Conservation (phyloP, 2,329 filamentous ascomycete species). For the Akanthomyces muscarius region DNA sequence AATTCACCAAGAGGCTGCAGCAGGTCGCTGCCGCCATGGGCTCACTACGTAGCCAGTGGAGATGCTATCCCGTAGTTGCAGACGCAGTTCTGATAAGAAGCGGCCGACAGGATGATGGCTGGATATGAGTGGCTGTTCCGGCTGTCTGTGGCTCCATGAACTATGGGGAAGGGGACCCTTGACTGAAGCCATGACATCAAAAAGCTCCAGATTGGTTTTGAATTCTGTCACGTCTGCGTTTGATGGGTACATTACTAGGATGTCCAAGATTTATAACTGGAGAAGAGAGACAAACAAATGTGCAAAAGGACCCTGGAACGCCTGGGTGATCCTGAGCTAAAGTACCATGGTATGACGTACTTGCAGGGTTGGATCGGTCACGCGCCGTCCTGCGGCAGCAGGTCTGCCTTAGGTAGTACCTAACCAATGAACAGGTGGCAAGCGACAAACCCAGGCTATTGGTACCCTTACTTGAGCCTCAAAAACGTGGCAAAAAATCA, state of each 20-base stretch:
- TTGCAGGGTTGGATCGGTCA: not conserved
- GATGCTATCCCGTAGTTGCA: not conserved
- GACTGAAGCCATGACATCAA: conserved; percentile 2
- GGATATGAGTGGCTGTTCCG: not conserved
- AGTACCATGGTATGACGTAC: conserved; percentile 2
- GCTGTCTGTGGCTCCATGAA: not conserved
- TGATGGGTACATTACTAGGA: too few relatives aligned
- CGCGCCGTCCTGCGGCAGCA: not conserved
- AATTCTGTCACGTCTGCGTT: too few relatives aligned
- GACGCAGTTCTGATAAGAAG: not conserved
- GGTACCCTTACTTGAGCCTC: not conserved
- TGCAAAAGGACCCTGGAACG: not conserved
- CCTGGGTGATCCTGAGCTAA: not conserved
- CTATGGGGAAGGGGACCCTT: not conserved
- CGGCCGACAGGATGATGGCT: not conserved
- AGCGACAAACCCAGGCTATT: not conserved
- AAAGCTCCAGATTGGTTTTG: not conserved
- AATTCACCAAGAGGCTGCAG: not conserved
- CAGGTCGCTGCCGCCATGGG: not conserved
- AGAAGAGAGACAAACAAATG: not conserved
- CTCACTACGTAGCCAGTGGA: not conserved
- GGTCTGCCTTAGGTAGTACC: not conserved
- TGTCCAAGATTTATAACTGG: not conserved
- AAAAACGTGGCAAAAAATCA: not conserved
- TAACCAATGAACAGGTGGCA: not conserved